phyloP scores from a whole-genome alignment of 495 filamentous ascomycete genomes.

The Xylaria telfairii region DNA sequence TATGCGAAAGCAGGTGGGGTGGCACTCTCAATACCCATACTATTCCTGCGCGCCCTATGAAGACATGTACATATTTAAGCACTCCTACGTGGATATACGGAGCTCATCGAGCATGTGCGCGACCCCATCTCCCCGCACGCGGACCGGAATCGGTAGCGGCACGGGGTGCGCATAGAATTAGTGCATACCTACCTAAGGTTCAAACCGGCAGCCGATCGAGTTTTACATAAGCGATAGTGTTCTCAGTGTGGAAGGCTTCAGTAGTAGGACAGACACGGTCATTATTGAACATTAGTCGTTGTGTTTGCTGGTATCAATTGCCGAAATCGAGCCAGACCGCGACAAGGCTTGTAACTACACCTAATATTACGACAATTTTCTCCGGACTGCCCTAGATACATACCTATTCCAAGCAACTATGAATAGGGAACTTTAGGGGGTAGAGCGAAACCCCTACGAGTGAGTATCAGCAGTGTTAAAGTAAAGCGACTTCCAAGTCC shows the following conservation, averaged over 20 bases:
- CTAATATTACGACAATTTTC: neutral
- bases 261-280: neutral
- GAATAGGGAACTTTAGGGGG: neutral
- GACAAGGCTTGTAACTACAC: neutral
- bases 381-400: neutral
- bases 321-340: neutral
- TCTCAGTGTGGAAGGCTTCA: neutral
- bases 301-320: neutral
- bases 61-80: neutral
- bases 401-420: neutral
- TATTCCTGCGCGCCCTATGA: slow-evolving; percentile 9
- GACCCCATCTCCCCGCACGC: slow-evolving; percentile 17
- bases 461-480: neutral
- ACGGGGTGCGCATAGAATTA: neutral
- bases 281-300: neutral
- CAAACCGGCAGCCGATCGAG: neutral
- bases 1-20: neutral
- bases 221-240: neutral
- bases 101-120: neutral
- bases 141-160: slow-evolving; percentile 15
- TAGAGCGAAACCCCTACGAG: neutral
- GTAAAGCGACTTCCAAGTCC: neutral
- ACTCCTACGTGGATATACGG: neutral
- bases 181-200: too few relatives aligned
- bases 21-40: neutral